These are phyloP conservation scores for Coniosporium apollinis DNA, from an alignment of 495 filamentous ascomycete genomes.

Conservation along the genomic window DNA sequence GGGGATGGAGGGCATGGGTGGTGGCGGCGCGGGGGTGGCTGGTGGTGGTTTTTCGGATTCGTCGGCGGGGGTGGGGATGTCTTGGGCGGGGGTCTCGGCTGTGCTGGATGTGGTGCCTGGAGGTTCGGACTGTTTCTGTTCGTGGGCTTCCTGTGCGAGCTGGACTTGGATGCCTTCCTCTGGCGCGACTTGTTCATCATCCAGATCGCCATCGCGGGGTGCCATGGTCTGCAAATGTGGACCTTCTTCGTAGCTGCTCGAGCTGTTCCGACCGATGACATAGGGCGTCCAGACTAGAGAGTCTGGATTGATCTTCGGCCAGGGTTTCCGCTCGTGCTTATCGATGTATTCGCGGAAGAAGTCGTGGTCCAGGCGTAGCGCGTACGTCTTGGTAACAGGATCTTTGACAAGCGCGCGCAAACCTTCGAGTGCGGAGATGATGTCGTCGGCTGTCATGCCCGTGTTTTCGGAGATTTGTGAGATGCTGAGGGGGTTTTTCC, in stretches of 20 bases:
- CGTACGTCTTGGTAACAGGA: conserved; percentile 74
- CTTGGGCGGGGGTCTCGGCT: conserved; percentile 3
- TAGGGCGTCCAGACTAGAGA: conserved; percentile 93
- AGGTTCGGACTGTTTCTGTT: background rate
- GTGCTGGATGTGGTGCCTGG: conserved; percentile 1
- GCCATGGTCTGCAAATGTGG: conserved; percentile 77
- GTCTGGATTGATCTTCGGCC: conserved; percentile 67
- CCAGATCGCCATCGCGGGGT: conserved; percentile 51
- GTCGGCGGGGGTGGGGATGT: background rate
- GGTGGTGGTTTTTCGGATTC: background rate
- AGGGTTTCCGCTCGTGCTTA: conserved; percentile 72
- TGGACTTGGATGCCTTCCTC: conserved; percentile 23
- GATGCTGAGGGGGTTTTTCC: conserved; percentile 47
- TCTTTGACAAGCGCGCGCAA: conserved; percentile 78
- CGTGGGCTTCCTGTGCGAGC: conserved; percentile 1
- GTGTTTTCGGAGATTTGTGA: conserved; percentile 74
- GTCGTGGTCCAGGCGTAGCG: conserved; percentile 63
- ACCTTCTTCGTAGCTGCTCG: conserved; percentile 68
- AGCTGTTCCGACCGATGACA: conserved; percentile 76
- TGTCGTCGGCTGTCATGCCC: conserved; percentile 90
- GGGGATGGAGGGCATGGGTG: conserved; percentile 2
- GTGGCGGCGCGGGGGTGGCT: background rate
- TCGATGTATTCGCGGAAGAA: conserved; percentile 73
- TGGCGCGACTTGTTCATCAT: conserved; percentile 23
- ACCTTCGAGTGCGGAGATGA: conserved; percentile 81